Percentiles rank a stretch among this genome's conserved stretches.
phyloP scores from a whole-genome alignment of 495 filamentous ascomycete species.

The Symbiotaphrina buchneri region DNA sequence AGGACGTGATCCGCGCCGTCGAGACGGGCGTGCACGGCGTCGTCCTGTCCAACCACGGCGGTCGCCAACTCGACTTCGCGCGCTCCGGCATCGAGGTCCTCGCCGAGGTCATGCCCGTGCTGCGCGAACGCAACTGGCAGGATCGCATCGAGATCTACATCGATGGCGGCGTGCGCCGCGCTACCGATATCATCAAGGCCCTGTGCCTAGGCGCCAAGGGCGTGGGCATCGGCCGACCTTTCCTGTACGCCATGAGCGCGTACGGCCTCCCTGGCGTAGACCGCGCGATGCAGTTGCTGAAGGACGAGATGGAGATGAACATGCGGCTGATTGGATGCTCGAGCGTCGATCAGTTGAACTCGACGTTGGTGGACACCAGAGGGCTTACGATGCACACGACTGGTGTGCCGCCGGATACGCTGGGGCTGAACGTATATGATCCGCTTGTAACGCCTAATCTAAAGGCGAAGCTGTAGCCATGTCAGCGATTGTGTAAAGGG shows the following conservation, averaged over 20 bases:
- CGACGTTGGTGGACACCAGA: conserved; percentile 54
- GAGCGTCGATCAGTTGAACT: conserved; percentile 51
- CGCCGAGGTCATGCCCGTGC: conserved; percentile 87
- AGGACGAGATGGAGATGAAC: conserved; percentile 98
- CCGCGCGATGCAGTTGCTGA: conserved; percentile 81
- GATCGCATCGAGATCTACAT: conserved; percentile 75
- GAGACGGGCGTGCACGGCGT: conserved; percentile 75
- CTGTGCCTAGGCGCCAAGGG: conserved; percentile 82
- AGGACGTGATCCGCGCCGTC: conserved; percentile 75
- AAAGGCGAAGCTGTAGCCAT: conserved; percentile 3
- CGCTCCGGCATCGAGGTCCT: conserved; percentile 82
- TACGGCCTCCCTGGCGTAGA: conserved; percentile 80
- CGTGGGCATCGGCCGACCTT: conserved; percentile 85
- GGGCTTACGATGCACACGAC: conserved; percentile 48
- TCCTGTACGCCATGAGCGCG: conserved; percentile 87
- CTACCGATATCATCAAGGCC: conserved; percentile 91
- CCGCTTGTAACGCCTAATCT: conserved; percentile 20
- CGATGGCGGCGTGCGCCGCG: conserved; percentile 76
- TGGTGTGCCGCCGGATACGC: conserved; percentile 41
- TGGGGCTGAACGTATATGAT: conserved; percentile 40
- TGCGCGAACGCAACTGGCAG: conserved; percentile 62
- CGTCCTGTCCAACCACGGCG: conserved; percentile 92
- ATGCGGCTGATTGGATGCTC: conserved; percentile 81
- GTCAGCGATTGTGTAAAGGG: too few species aligned
- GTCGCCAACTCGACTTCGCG: conserved; percentile 87